Conservation (phyloP, 2,329 filamentous ascomycete species). For the Diaporthe vaccinii region DNA sequence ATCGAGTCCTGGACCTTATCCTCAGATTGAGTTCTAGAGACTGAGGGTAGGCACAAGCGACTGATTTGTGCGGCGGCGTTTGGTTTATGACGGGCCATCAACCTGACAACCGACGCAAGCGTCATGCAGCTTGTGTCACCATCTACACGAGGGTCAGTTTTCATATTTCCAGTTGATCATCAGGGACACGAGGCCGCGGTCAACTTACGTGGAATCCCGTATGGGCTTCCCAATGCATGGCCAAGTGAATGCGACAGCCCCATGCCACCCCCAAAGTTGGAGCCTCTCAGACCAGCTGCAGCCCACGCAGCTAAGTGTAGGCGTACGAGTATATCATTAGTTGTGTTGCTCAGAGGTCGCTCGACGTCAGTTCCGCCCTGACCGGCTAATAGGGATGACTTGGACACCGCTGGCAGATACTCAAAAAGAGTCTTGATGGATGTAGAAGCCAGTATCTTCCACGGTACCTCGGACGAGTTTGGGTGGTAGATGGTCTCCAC, state of each 20-base stretch:
- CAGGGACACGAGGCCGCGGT: not conserved
- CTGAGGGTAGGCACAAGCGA: not conserved
- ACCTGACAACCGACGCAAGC: not conserved
- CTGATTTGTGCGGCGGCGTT: constrained; percentile 13
- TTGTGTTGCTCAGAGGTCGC: not conserved
- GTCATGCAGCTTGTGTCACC: constrained; percentile 21
- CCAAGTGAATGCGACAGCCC: constrained; percentile 13
- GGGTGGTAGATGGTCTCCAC: constrained; percentile 11
- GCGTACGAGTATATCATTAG: not conserved
- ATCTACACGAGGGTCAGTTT: not conserved
- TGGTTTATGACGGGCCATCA: constrained; percentile 7
- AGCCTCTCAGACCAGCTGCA: constrained; percentile 17
- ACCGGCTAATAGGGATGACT: too few species aligned
- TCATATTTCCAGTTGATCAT: fast-evolving
- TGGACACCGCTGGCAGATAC: not conserved
- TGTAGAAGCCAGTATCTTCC: constrained; percentile 4
- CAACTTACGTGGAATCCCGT: constrained; percentile 6
- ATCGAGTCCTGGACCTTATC: not conserved
- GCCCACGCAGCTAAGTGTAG: constrained; percentile 4
- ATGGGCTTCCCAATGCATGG: not conserved
- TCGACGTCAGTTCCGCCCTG: not conserved
- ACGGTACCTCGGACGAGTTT: constrained; percentile 9
- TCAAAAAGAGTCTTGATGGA: not conserved
- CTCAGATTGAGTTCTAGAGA: not conserved
- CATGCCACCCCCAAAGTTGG: constrained; percentile 20